Evolutionary conservation across 225 moss, liverwort and hornwort species (phyloP).

Genomic region (Marchantia paleacea): DNA sequence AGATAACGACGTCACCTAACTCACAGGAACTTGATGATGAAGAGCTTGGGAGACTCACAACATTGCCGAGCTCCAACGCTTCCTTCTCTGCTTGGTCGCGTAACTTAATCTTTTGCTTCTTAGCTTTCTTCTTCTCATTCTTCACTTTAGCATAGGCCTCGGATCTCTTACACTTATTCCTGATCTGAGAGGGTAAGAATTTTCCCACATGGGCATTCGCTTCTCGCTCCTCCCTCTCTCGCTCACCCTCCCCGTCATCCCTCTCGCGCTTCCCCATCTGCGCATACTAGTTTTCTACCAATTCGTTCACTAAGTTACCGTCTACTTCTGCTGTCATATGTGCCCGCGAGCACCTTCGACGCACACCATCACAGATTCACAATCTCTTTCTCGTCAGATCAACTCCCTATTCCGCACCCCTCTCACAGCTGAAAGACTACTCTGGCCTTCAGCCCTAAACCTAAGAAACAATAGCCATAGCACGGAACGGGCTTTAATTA

Average conservation of each 20-base stretch:
- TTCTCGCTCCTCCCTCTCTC: constrained; percentile 57
- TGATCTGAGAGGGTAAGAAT: constrained; percentile 71
- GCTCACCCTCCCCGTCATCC: constrained; percentile 41
- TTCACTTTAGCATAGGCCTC: constrained; percentile 65
- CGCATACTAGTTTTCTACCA: too few species aligned
- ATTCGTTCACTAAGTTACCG: too few species aligned
- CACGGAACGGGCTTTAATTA: too few species aligned
- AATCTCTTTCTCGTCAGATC: background rate
- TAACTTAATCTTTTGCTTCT: constrained; percentile 63
- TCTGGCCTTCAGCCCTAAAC: too few species aligned
- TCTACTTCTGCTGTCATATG: background rate
- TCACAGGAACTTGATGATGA: background rate
- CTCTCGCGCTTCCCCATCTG: constrained; percentile 57
- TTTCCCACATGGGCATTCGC: constrained; percentile 53
- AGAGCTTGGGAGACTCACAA: constrained; percentile 25
- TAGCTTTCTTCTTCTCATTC: constrained; percentile 66
- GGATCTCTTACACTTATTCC: constrained; percentile 77
- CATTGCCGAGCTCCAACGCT: constrained; percentile 82
- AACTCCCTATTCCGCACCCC: background rate
- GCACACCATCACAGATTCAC: background rate
- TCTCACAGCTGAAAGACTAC: background rate
- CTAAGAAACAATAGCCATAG: too few species aligned
- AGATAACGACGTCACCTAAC: too few species aligned
- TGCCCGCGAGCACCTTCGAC: too few species aligned
- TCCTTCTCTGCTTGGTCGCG: constrained; percentile 70